Evolutionary conservation across 768 basidiomycete genomes (phyloP).

Genomic region (Calvatia gigantea): DNA sequence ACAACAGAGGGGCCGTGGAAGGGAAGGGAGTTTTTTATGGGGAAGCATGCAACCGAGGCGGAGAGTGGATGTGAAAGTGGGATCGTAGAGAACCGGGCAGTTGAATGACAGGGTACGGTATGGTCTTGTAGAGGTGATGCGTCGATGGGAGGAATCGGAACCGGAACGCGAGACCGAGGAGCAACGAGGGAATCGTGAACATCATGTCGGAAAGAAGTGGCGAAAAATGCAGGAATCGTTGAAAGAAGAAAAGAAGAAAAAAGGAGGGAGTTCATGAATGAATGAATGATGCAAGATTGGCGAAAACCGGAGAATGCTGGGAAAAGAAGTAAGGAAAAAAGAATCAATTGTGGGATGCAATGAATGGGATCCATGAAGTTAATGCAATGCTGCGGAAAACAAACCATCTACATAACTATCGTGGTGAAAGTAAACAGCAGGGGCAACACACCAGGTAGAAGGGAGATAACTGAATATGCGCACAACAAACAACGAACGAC

Average conservation of each 20-base stretch:
- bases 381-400: background rate
- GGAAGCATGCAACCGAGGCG: background rate
- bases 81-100: slow-evolving; percentile 16
- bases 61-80: background rate
- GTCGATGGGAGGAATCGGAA: background rate
- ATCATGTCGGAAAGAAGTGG: slow-evolving; percentile 6
- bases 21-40: background rate
- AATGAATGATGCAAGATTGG: background rate
- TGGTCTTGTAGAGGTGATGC: background rate
- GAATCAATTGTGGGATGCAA: background rate
- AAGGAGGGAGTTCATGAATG: slow-evolving; percentile 6
- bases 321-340: background rate
- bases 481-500: background rate
- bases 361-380: background rate
- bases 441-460: background rate
- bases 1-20: background rate
- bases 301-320: background rate
- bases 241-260: slow-evolving; percentile 12
- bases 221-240: slow-evolving; percentile 5
- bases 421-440: background rate
- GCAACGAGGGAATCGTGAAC: slow-evolving; percentile 11
- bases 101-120: slow-evolving; percentile 19
- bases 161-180: slow-evolving; percentile 8
- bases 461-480: background rate
- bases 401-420: background rate